Evolutionary conservation across 495 filamentous ascomycete species (phyloP), one percentile per base, ranked within the genome.

Genomic region (Terfezia claveryi): DNA sequence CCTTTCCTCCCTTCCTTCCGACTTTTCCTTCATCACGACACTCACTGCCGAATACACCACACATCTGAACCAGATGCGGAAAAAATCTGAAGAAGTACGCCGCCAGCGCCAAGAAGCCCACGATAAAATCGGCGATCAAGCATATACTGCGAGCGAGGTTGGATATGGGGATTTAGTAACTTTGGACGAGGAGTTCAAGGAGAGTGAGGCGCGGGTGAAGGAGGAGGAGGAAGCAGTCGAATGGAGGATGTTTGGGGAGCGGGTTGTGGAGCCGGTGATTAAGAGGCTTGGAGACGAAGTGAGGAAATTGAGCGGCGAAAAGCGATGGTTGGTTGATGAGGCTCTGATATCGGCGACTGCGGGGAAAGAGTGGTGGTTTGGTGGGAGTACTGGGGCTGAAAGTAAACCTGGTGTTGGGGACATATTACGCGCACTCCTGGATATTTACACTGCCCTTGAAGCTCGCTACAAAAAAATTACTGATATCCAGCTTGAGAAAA

Each of bases 391-490:
- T 20, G 41, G 8, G 12, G 41, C 14, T 38, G 8, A 16, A 14
- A 14, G 50, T 32, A 6, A 54, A 53, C 4, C 51, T 58, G 49
- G 11, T 62, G n/a, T 46, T 46, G 61, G 58, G 14, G 60, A 62
- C 14, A 10, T 65, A 10, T 46, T 71, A 8, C 57, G 65, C 46
- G 46, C 61, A 0, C 58, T 69, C 52, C 46, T 62, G 23, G 53
- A 59, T 10, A 23, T 70, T 32, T 53, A 65, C 38, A 54, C 38
- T 6, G 54, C 54, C 32, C 54, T 64, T 17, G 68, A 71, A 58
- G 49, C 38, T 4, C 56, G 68, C 12, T 66, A 71, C 50, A 63
- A 59, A 41, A 64, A 61, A 50, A 63, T 71, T 10, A 60, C 62
- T 27, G 54, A 51, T 20, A 62, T 66, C 1, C 62, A 69, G 17